Evolutionary conservation across 768 basidiomycete species (phyloP), one percentile per base, ranked within the genome.

Genomic region (Lactifluus volemus): DNA sequence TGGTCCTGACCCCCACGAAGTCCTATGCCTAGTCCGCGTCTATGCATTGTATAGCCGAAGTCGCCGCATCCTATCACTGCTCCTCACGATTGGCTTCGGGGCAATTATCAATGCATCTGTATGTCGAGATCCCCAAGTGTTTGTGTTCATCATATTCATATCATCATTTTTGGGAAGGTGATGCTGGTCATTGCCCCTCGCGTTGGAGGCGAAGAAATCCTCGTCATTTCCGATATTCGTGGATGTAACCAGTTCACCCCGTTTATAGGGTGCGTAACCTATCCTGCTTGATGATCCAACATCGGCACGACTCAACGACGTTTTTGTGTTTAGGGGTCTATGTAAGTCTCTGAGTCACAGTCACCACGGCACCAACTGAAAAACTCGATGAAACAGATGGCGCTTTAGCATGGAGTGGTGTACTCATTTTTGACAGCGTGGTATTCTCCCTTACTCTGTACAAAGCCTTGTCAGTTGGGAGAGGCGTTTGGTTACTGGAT

Each of bases 401-500:
- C 5, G 61, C 56, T 17, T 34, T 53, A 11, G 39, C 61, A 10
- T 62, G 61, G 61, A 21, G 21, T 8, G 56, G 61, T 15, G 19
- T 51, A 9, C 45, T 58, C 30, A n/a, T 57, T 32, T 58, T 58
- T n/a, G 60, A 61, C 30, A 34, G 44, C 10, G 1, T 34, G 14
- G 19, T 61, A 45, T 61, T 61, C 38, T 41, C 30, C 8, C 60
- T 61, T 30, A 61, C 60, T 15, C 19, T 61, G 29, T 53, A 53
- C 49, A 61, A 48, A 19, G 60, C 60, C 3, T 25, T 56, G 17
- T n/a, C 29, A 45, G 42, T 58, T 4, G 51, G 61, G 39, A 53
- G 17, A 4, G 56, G 51, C 9, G 30, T 53, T 29, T 38, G 29
- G 17, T 38, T 62, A 5, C 17, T 62, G 3, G 14, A 58, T 53